Base-by-base conservation (phyloP, 176 grass and related monocot species). In the Avena sativa region DNA sequence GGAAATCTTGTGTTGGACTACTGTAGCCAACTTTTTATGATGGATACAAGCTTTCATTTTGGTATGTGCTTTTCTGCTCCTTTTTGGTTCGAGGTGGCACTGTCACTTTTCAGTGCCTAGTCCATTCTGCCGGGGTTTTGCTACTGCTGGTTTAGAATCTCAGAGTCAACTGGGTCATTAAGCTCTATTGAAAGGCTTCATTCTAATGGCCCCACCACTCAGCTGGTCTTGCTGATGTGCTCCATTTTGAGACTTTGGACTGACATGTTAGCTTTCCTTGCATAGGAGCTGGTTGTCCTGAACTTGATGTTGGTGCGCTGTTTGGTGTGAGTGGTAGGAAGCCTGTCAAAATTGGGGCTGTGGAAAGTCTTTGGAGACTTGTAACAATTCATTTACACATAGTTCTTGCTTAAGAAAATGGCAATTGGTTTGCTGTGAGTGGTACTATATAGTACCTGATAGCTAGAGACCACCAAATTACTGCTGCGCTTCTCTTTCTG, bases 321-420 rank as follows among this genome's bases (percentile, higher is more conserved):
- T 74, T 75, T 75, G 73, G 48, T 53, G 44, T 50, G 48, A 52
- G 85, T 81, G 76, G 21, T 84, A 38, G 83, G 88, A 81, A 56
- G 13, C 11, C 48, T 80, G 49, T 86, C 78, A 64, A 81, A 58
- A 80, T 38, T 36, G 68, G 52, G 21, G 47, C 20, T 6, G 51
- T 67, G 25, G 2, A 28, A 58, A 23, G 15, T 69, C 0, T 10
- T 20, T 1, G 11, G 76, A 13, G 64, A 79, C 44, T 28, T n/a
- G 53, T 71, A 60, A 23, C 1, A 58, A 0, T 79, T 87, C 17
- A 72, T n/a, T 13, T 61, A 6, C 12, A 21, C 7, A 6, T 51
- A 75, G 6, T 51, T 30, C 4, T 78, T 47, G 34, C 52, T 75
- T 51, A 73, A 36, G n/a, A 72, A 87, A 50, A 43, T 80, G 64